phyloP scores from a whole-genome alignment of 192 early-diverging fungal genomes.

The Pilobolus umbonatus region DNA sequence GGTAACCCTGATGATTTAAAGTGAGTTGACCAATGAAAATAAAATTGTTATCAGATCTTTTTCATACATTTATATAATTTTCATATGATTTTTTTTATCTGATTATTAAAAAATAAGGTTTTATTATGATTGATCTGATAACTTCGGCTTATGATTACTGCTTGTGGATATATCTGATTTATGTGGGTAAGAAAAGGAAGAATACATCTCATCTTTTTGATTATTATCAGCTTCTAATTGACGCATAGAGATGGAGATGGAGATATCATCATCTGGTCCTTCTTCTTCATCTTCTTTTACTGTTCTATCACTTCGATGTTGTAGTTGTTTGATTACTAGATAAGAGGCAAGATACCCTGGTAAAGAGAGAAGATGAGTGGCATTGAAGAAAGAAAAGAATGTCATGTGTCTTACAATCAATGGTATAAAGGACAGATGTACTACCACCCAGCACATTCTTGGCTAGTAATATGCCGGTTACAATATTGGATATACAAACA shows the following conservation, averaged over 20 bases:
- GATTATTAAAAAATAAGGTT: neutral
- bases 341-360: slow-evolving; percentile 25
- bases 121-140: too few relatives aligned
- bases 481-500: slow-evolving; percentile 28
- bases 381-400: neutral
- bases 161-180: too few relatives aligned
- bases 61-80: neutral
- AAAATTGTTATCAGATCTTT: neutral
- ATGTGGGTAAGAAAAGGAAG: too few relatives aligned
- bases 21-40: too few relatives aligned
- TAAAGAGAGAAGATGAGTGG: neutral
- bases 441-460: slow-evolving; percentile 20
- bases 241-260: too few relatives aligned
- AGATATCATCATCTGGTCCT: too few relatives aligned
- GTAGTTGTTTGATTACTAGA: slow-evolving; percentile 27
- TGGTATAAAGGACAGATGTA: slow-evolving; percentile 30
- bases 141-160: too few relatives aligned
- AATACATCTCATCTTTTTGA: too few relatives aligned
- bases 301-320: too few relatives aligned
- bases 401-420: slow-evolving; percentile 25
- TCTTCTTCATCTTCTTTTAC: too few relatives aligned
- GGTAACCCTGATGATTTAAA: too few relatives aligned
- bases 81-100: neutral
- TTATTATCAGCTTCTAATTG: too few relatives aligned
- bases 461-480: slow-evolving; percentile 20